Base-by-base conservation (phyloP, 2,329 filamentous ascomycete genomes). In the Balansia obtecta region DNA sequence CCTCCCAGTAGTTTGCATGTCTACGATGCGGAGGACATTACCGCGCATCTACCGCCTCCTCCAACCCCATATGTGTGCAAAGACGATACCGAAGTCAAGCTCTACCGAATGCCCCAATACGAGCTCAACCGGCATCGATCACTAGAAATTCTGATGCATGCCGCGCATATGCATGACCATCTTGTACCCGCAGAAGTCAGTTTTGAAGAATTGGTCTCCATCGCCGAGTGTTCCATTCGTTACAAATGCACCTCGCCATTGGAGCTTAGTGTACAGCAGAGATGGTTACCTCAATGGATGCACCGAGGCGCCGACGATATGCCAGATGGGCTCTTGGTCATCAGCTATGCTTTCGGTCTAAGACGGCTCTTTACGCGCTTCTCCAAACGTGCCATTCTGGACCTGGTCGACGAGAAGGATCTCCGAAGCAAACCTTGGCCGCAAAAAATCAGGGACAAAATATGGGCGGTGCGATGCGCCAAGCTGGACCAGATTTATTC, bases 21-120 rank as follows among this genome's bases (percentile, higher is more conserved):
- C 0, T 60, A 68, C 50, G 68, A 70, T n/a, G 62, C 65, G 8
- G 66, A 67, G 3, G 65, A 68, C 45, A 63, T 69, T 5, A 53
- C 59, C 5, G 54, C 58, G 2, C 62, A 68, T 27, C 57, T 69
- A 1, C 68, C 71, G 0, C 60, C 65, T 0, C 57, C 64, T 0
- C 63, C 69, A 1, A 62, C 59, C 0, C 62, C 58, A 22, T 68
- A 70, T 48, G 58, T 63, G 13, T 73, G 66, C 53, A 62, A 65
- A 33, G 71, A 76, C 48, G 71, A 71, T 0, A 64, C 65, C 7
- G 67, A 71, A 53, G 69, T 69, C 1, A 70, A 63, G 54, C 56
- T 77, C 1, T 77, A 75, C 53, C 69, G 71, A 11, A 77, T 79
- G 75, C 73, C 74, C 2, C 74, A 77, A 55, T 58, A 66, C 30